These are phyloP conservation scores for Pleurotus citrinopileatus DNA, from an alignment of 768 basidiomycete genomes.

Conservation along the genomic window DNA sequence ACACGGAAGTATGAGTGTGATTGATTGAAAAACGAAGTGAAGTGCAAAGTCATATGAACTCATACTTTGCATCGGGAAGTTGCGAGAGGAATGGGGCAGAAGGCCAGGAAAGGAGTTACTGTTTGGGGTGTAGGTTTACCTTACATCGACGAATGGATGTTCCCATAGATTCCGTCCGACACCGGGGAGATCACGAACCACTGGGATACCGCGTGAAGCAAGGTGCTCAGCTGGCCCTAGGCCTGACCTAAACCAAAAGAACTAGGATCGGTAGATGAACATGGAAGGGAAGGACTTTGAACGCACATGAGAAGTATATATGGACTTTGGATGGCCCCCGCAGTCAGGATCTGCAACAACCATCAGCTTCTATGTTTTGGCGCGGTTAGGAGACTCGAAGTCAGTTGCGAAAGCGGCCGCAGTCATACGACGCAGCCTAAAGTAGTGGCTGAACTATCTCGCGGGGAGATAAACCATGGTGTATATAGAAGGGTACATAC, in stretches of 20 bases:
- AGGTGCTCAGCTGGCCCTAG: slow-evolving; percentile 3
- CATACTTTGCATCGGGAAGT: too few species aligned
- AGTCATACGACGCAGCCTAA: not conserved
- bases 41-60: too few species aligned
- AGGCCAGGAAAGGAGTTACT: not conserved
- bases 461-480: not conserved
- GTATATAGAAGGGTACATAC: not conserved
- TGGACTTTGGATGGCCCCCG: slow-evolving; percentile 8
- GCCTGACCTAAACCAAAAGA: not conserved
- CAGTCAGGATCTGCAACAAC: slow-evolving; percentile 1
- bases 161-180: slow-evolving; percentile 9
- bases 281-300: not conserved
- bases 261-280: not conserved
- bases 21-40: too few species aligned
- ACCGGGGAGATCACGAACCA: not conserved
- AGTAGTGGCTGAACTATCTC: not conserved
- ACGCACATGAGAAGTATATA: slow-evolving; percentile 3
- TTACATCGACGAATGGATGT: slow-evolving; percentile 6
- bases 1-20: not conserved
- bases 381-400: not conserved
- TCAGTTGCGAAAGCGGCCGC: not conserved
- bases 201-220: not conserved
- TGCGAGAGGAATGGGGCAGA: not conserved
- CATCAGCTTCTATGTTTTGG: not conserved
- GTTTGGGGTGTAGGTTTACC: not conserved